Conservation (phyloP, 306 rosid genomes). For the Quercus rubra region DNA sequence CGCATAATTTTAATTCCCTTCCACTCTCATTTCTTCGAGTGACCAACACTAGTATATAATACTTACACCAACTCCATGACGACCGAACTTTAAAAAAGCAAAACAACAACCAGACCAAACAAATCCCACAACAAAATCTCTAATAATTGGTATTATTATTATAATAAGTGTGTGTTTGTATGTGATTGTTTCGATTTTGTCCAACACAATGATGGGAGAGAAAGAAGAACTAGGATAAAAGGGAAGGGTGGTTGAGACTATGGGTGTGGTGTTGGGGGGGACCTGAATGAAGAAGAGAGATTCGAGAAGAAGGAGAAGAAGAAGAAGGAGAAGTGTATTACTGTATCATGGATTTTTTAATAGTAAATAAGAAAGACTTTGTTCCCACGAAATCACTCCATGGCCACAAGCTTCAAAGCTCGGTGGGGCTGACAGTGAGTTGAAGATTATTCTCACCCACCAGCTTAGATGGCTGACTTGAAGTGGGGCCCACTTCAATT, state of each 20-base stretch:
- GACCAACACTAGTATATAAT: conserved; percentile 10
- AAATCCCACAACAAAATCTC: too few relatives aligned
- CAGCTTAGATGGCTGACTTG: conserved; percentile 42
- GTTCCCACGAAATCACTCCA: conserved; percentile 20
- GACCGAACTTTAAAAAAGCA: too few relatives aligned
- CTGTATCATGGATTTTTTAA: too few relatives aligned
- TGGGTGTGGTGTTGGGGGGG: background rate
- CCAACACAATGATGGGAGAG: background rate
- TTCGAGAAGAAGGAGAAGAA: too few relatives aligned
- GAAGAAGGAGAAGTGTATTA: too few relatives aligned
- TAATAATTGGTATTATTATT: too few relatives aligned
- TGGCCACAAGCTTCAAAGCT: conserved; percentile 67
- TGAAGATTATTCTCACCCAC: conserved; percentile 52
- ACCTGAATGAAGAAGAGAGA: too few relatives aligned
- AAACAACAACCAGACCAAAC: too few relatives aligned
- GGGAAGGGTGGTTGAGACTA: conserved; percentile 6
- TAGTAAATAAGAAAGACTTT: background rate
- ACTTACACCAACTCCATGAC: too few relatives aligned
- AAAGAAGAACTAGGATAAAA: too few relatives aligned
- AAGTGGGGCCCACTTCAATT: conserved; percentile 40
- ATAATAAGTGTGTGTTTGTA: background rate
- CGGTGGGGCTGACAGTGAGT: conserved; percentile 42
- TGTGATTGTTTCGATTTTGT: conserved; percentile 22
- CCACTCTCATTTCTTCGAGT: conserved; percentile 62
- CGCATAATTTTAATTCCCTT: conserved; percentile 60